Conservation (phyloP, 768 basidiomycete genomes). For the Xerocomellus intermedius region DNA sequence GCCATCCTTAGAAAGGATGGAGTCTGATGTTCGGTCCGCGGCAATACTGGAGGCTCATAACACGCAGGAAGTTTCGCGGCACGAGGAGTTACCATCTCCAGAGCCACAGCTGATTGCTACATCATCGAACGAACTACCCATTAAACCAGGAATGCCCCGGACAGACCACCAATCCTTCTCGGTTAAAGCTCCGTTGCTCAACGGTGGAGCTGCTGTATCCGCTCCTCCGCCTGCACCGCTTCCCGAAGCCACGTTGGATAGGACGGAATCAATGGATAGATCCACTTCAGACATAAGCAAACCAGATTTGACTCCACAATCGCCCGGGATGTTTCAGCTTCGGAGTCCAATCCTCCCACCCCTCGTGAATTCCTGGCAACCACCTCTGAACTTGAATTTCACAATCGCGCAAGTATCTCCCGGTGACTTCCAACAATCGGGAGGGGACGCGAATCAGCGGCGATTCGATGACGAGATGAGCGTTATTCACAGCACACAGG, state of each 20-base stretch:
- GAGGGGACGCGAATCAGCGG: background rate
- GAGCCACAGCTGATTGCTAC: background rate
- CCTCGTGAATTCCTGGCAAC: constrained; percentile 9
- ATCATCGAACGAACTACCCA: background rate
- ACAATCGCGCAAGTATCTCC: constrained; percentile 1
- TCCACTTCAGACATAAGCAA: background rate
- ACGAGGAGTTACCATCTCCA: background rate
- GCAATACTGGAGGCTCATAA: background rate
- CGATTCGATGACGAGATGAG: constrained; percentile 20
- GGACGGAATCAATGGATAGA: background rate
- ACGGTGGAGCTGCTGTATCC: background rate
- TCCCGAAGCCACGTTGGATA: background rate
- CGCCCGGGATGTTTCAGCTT: background rate
- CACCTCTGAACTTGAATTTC: constrained; percentile 20
- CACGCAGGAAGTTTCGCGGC: background rate
- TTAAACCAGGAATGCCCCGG: background rate
- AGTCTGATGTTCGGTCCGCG: background rate
- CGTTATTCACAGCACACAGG: constrained; percentile 18
- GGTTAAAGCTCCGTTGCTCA: background rate
- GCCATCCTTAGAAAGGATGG: background rate
- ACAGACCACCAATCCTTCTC: background rate
- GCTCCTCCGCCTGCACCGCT: background rate
- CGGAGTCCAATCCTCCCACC: constrained; percentile 11
- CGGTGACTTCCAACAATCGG: background rate
- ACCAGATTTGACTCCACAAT: background rate